These are phyloP conservation scores for Cladosporium sp. DNA, from an alignment of 2,329 filamentous ascomycete genomes.

Conservation along the genomic window DNA sequence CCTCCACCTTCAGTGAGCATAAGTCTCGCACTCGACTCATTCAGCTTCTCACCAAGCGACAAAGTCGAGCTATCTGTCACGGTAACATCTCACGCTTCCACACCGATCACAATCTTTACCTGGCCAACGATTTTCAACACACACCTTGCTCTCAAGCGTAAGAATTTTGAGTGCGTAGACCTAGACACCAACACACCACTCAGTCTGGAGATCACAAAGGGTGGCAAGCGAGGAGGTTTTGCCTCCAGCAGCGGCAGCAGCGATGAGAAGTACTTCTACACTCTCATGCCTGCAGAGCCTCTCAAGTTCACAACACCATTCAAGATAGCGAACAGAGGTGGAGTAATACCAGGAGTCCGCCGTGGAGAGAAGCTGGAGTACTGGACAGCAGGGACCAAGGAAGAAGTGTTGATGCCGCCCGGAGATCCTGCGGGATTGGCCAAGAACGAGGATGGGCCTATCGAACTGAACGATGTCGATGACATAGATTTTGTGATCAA, in stretches of 20 bases:
- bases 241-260: neutral
- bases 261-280: neutral
- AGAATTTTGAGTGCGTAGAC: slow-evolving; percentile 23
- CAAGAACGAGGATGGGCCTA: neutral
- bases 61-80: neutral
- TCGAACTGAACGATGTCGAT: neutral
- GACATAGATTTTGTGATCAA: neutral
- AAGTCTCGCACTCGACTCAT: neutral
- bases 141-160: slow-evolving; percentile 16
- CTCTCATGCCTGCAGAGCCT: neutral
- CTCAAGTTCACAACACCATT: neutral
- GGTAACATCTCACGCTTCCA: neutral
- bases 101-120: slow-evolving; percentile 25
- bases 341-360: slow-evolving; percentile 10
- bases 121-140: slow-evolving; percentile 22
- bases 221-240: neutral
- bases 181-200: slow-evolving; percentile 1
- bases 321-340: neutral
- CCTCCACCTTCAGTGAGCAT: neutral
- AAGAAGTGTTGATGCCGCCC: slow-evolving; percentile 3
- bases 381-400: slow-evolving; percentile 8
- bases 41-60: neutral
- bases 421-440: neutral
- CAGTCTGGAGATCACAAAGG: neutral
- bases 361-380: neutral